Evolutionary conservation across 208 protist genomes (phyloP).

Genomic region (Novymonas esmeraldas): DNA sequence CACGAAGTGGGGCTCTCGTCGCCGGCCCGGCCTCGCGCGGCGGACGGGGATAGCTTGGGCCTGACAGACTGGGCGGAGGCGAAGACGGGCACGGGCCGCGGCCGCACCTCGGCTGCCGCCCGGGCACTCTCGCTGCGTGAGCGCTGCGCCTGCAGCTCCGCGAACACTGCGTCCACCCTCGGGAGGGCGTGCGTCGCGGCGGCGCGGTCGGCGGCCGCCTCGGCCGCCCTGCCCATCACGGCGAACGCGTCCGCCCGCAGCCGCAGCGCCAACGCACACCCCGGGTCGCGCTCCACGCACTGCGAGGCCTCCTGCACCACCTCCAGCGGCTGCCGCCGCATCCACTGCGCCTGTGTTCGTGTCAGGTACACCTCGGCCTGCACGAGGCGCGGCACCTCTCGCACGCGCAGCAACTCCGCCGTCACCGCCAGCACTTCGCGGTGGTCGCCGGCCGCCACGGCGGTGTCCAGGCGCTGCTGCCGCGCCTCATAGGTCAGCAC

Average conservation of each 20-base stretch:
- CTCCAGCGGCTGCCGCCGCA: slow-evolving; percentile 35
- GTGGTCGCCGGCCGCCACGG: slow-evolving; percentile 37
- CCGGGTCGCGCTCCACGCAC: slow-evolving; percentile 46
- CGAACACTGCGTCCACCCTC: slow-evolving; percentile 36
- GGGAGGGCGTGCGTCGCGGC: slow-evolving; percentile 40
- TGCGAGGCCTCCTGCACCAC: slow-evolving; percentile 68
- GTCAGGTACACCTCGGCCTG: slow-evolving; percentile 44
- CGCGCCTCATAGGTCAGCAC: slow-evolving; percentile 68
- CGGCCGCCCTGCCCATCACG: slow-evolving; percentile 24
- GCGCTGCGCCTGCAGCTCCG: slow-evolving; percentile 42
- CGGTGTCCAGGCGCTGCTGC: slow-evolving; percentile 31
- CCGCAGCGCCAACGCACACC: slow-evolving; percentile 48
- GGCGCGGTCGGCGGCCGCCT: slow-evolving; percentile 58
- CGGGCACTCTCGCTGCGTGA: slow-evolving; percentile 3
- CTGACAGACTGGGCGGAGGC: not conserved
- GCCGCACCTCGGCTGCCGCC: not conserved
- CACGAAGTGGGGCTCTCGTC: no score
- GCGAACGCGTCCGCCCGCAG: slow-evolving; percentile 53
- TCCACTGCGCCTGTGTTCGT: slow-evolving; percentile 52
- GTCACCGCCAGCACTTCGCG: slow-evolving; percentile 36
- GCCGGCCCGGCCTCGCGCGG: no score
- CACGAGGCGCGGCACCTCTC: slow-evolving; percentile 46
- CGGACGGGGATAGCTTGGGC: no score
- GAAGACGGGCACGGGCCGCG: slow-evolving; percentile 9
- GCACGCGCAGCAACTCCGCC: slow-evolving; percentile 54